These are phyloP conservation scores for Myxozyma vanderwaltii DNA, from an alignment of 805 yeast genomes.

Conservation along the genomic window DNA sequence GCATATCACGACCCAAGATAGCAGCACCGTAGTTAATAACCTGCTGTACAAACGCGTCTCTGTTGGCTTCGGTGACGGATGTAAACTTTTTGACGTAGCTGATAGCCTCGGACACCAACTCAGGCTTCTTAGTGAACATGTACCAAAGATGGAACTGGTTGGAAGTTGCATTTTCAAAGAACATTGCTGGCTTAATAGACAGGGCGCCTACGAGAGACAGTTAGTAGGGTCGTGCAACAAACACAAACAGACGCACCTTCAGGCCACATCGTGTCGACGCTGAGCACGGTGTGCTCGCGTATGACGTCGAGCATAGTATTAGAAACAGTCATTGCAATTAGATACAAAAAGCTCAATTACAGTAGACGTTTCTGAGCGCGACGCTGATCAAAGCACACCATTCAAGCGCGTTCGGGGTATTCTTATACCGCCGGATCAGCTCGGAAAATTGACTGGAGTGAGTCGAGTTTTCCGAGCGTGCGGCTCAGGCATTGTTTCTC, in stretches of 20 bases:
- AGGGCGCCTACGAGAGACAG: conserved; percentile 15
- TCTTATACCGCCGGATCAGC: no score
- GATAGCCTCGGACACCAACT: conserved; percentile 18
- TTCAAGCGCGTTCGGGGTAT: no score
- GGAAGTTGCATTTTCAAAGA: conserved; percentile 32
- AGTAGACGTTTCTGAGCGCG: no score
- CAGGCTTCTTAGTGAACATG: conserved; percentile 29
- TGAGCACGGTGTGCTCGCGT: conserved; percentile 80
- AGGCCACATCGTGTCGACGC: conserved; percentile 34
- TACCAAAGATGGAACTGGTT: conserved; percentile 34
- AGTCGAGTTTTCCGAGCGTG: no score
- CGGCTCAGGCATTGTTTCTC: no score
- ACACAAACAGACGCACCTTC: conserved; percentile 16
- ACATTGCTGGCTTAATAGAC: conserved; percentile 22
- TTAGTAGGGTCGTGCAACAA: neutral
- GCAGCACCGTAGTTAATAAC: conserved; percentile 51
- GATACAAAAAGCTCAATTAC: no score
- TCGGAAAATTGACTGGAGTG: no score
- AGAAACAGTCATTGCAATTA: conserved; percentile 78
- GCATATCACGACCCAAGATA: conserved; percentile 45
- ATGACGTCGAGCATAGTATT: conserved; percentile 83
- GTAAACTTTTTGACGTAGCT: conserved; percentile 20
- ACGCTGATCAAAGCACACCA: no score
- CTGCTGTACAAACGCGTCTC: conserved; percentile 50
- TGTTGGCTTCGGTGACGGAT: conserved; percentile 49